These are phyloP conservation scores for Nothopassalora personata DNA, from an alignment of 2,329 filamentous ascomycete genomes.

Conservation along the genomic window DNA sequence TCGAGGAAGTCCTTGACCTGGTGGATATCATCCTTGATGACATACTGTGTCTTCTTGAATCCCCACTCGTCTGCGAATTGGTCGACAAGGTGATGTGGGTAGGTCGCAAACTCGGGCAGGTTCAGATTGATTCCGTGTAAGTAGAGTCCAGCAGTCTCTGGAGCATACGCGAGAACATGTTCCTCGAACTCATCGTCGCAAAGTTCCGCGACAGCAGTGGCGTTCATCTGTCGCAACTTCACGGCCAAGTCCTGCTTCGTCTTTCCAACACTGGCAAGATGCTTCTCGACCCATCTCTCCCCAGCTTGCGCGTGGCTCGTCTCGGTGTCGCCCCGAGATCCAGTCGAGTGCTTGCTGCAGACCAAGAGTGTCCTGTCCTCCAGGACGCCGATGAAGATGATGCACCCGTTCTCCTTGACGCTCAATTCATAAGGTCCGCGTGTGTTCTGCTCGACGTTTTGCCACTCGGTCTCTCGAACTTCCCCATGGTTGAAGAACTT, in stretches of 20 bases:
- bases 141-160: conserved; percentile 81
- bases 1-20: conserved; percentile 78
- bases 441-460: conserved; percentile 68
- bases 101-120: conserved; percentile 83
- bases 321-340: conserved; percentile 63
- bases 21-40: conserved; percentile 68
- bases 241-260: conserved; percentile 71
- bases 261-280: conserved; percentile 72
- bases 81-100: conserved; percentile 76
- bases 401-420: conserved; percentile 98
- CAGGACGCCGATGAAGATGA: conserved; percentile 91
- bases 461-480: conserved; percentile 75
- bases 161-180: conserved; percentile 84
- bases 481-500: conserved; percentile 97
- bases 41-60: conserved; percentile 80
- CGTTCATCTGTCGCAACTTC: conserved; percentile 72
- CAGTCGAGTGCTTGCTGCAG: conserved; percentile 98
- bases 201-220: conserved; percentile 90
- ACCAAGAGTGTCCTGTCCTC: conserved; percentile 85
- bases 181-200: conserved; percentile 97
- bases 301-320: conserved; percentile 80
- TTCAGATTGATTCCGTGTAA: conserved; percentile 96
- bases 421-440: conserved; percentile 89
- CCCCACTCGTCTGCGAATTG: conserved; percentile 88
- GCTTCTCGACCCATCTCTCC: conserved; percentile 73